These are phyloP conservation scores for Helichrysum umbraculigerum DNA, from an alignment of 129 eudicot species.

Conservation along the genomic window DNA sequence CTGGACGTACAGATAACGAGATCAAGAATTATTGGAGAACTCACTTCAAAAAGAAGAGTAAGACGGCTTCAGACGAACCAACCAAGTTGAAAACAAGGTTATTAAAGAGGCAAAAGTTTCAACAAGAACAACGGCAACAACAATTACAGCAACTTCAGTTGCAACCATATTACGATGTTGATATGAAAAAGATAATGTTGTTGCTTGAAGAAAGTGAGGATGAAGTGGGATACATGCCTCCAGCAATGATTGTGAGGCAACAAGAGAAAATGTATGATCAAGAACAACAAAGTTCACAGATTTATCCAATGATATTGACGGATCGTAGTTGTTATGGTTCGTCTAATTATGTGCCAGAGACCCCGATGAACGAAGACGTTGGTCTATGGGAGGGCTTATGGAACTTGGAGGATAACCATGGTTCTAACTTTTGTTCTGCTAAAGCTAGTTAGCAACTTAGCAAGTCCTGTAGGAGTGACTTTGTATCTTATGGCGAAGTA, in stretches of 20 bases:
- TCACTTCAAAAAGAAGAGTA: conserved; percentile 72
- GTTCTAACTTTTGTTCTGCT: conserved; percentile 24
- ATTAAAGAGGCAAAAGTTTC: conserved; percentile 64
- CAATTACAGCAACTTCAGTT: conserved; percentile 45
- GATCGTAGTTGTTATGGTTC: conserved; percentile 32
- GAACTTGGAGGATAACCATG: conserved; percentile 60
- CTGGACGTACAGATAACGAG: conserved; percentile 86
- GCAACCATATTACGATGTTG: conserved; percentile 29
- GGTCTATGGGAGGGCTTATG: conserved; percentile 61
- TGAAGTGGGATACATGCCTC: conserved; percentile 25
- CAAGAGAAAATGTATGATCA: conserved; percentile 29
- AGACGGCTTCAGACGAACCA: conserved; percentile 27
- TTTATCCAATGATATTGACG: conserved; percentile 28
- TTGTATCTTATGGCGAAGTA: neutral
- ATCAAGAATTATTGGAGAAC: conserved; percentile 94
- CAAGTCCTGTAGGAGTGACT: neutral
- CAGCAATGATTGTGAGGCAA: conserved; percentile 31
- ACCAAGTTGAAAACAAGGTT: conserved; percentile 52
- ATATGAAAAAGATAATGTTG: conserved; percentile 45
- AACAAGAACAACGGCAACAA: conserved; percentile 63
- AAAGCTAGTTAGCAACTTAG: conserved; percentile 23
- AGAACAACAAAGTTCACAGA: conserved; percentile 26
- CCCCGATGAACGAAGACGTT: conserved; percentile 41
- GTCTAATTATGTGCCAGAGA: conserved; percentile 31
- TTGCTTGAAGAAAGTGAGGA: conserved; percentile 45